A percentile compares a stretch with the other conserved stretches of the same genome.
Evolutionary conservation across 2,329 filamentous ascomycete species (phyloP).

Genomic region (Exophiala bonariae): DNA sequence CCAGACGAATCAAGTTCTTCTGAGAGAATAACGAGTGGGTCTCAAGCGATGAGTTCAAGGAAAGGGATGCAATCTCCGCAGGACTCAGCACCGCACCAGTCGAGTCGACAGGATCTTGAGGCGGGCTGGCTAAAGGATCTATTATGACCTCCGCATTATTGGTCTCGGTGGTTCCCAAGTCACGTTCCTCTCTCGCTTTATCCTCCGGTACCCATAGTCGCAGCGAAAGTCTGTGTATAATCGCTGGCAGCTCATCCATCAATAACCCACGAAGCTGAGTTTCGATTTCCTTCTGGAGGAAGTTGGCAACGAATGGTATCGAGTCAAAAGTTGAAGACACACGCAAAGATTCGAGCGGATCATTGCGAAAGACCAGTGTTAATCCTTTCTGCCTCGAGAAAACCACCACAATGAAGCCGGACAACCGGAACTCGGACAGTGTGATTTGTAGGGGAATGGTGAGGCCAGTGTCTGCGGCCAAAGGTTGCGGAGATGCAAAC

Average conservation of each 20-base stretch:
- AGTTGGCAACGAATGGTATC: slow-evolving; percentile 96
- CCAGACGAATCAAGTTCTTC: slow-evolving; percentile 84
- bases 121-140: slow-evolving; percentile 79
- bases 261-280: slow-evolving; percentile 87
- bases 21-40: slow-evolving; percentile 90
- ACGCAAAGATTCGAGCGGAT: slow-evolving; percentile 95
- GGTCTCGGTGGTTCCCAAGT: slow-evolving; percentile 52
- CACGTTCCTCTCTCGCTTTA: slow-evolving; percentile 63
- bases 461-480: slow-evolving; percentile 82
- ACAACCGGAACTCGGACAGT: slow-evolving; percentile 90
- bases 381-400: slow-evolving; percentile 97
- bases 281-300: slow-evolving; percentile 94
- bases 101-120: slow-evolving; percentile 77
- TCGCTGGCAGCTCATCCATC: slow-evolving; percentile 96
- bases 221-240: slow-evolving; percentile 89
- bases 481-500: slow-evolving; percentile 88
- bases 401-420: slow-evolving; percentile 94
- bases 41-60: slow-evolving; percentile 76
- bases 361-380: slow-evolving; percentile 95
- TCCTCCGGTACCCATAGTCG: slow-evolving; percentile 89
- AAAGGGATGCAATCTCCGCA: slow-evolving; percentile 72
- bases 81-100: slow-evolving; percentile 76
- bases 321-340: slow-evolving; percentile 99
- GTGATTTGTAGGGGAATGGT: slow-evolving; percentile 98
- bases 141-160: slow-evolving; percentile 62